A percentile compares a stretch with the other conserved stretches of the same genome.
Evolutionary conservation across 164 flowering plant species (phyloP).

Genomic region (Paratinospora sagittata): DNA sequence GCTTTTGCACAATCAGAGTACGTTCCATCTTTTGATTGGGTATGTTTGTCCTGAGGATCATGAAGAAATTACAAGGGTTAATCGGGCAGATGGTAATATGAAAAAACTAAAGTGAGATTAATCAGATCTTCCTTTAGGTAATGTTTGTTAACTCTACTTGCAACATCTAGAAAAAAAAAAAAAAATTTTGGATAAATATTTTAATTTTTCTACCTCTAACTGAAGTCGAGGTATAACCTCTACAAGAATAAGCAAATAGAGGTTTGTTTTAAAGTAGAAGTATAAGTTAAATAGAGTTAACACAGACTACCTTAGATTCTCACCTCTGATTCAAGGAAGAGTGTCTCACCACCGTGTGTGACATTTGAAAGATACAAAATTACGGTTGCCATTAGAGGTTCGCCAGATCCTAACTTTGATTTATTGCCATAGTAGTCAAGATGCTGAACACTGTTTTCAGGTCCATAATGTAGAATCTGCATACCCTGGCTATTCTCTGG

Average conservation of each 20-base stretch:
- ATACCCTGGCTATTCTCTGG: conserved; percentile 56
- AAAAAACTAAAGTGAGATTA: not conserved
- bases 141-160: too few relatives aligned
- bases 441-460: conserved; percentile 32
- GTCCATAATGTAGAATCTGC: conserved; percentile 40
- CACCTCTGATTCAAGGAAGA: conserved; percentile 65
- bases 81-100: not conserved
- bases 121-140: not conserved
- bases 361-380: conserved; percentile 70
- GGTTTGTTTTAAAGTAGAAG: too few relatives aligned
- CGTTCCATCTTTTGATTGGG: conserved; percentile 25
- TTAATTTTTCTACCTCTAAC: too few relatives aligned
- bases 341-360: conserved; percentile 58
- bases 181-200: too few relatives aligned
- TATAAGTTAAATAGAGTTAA: too few relatives aligned
- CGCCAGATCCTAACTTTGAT: conserved; percentile 16
- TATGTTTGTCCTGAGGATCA: conserved; percentile 19
- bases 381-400: conserved; percentile 60
- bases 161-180: too few relatives aligned
- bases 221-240: too few relatives aligned
- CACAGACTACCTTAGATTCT: too few relatives aligned
- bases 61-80: not conserved
- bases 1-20: conserved; percentile 50
- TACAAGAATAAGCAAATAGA: too few relatives aligned
- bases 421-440: conserved; percentile 37